These are phyloP conservation scores for Alectoria sarmentosa DNA, from an alignment of 495 filamentous ascomycete species.

Conservation along the genomic window DNA sequence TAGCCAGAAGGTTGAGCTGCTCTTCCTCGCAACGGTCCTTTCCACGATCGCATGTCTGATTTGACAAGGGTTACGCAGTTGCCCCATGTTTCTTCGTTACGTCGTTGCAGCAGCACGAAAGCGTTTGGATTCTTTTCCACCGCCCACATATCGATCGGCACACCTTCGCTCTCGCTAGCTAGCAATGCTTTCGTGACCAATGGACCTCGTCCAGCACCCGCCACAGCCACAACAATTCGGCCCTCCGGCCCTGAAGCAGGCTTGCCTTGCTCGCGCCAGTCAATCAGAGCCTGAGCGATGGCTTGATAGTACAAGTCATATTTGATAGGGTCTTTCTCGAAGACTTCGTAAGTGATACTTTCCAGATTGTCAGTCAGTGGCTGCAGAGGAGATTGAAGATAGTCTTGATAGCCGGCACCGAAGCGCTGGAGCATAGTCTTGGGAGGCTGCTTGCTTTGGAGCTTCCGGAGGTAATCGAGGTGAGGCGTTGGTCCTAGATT, in stretches of 20 bases:
- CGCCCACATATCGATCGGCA: slow-evolving; percentile 78
- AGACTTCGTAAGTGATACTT: slow-evolving; percentile 95
- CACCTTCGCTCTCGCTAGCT: slow-evolving; percentile 67
- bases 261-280: slow-evolving; percentile 66
- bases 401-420: slow-evolving; percentile 81
- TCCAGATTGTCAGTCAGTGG: slow-evolving; percentile 95
- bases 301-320: slow-evolving; percentile 92
- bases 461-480: slow-evolving; percentile 72
- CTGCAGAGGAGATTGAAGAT: slow-evolving; percentile 88
- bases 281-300: slow-evolving; percentile 70
- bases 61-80: slow-evolving; percentile 76
- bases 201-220: slow-evolving; percentile 86
- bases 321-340: slow-evolving; percentile 96
- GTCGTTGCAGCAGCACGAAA: slow-evolving; percentile 79
- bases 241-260: slow-evolving; percentile 60
- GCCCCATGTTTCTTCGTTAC: slow-evolving; percentile 73
- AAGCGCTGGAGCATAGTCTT: slow-evolving; percentile 58
- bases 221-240: slow-evolving; percentile 84
- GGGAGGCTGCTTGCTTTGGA: slow-evolving; percentile 75
- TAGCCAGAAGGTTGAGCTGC: slow-evolving; percentile 26
- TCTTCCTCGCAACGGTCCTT: slow-evolving; percentile 46
- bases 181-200: slow-evolving; percentile 77
- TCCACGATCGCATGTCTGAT: slow-evolving; percentile 96
- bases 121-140: slow-evolving; percentile 99
- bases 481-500: slow-evolving; percentile 55